These are phyloP conservation scores for Claviceps paspali DNA, from an alignment of 2,329 filamentous ascomycete species.

Conservation along the genomic window DNA sequence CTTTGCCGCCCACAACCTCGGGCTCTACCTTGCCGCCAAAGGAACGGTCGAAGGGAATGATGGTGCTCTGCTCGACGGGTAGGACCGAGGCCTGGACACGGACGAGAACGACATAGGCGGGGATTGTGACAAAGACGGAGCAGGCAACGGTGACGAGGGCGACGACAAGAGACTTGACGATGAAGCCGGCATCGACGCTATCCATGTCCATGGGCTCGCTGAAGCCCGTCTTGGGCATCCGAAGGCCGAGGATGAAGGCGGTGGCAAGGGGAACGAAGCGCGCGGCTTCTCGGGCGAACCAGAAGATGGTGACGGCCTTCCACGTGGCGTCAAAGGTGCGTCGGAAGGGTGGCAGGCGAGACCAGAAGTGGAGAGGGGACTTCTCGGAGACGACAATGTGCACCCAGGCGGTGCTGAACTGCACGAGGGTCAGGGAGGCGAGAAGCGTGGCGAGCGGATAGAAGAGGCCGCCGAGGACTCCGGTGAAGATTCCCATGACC, in stretches of 20 bases:
- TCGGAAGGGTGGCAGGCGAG: conserved; percentile 51
- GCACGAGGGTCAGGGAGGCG: conserved; percentile 46
- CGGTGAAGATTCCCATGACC: conserved; percentile 29
- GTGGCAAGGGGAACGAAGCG: conserved; percentile 28
- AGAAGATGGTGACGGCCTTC: conserved; percentile 48
- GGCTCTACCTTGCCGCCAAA: conserved; percentile 65
- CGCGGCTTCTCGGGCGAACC: conserved; percentile 38
- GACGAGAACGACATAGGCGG: conserved; percentile 59
- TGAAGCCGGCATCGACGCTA: conserved; percentile 14
- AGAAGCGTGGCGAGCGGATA: conserved; percentile 30
- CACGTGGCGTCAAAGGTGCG: conserved; percentile 53
- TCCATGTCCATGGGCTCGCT: conserved; percentile 17
- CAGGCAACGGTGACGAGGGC: conserved; percentile 31
- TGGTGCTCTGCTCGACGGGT: conserved; percentile 63
- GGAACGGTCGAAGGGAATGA: conserved; percentile 80
- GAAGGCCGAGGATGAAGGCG: conserved; percentile 29
- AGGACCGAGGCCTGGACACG: conserved; percentile 82
- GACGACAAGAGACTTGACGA: conserved; percentile 30
- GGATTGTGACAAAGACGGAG: conserved; percentile 52
- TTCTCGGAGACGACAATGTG: conserved; percentile 69
- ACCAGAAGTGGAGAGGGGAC: conserved; percentile 46
- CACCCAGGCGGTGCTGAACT: conserved; percentile 64
- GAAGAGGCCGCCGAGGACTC: conserved; percentile 28
- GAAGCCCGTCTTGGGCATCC: conserved; percentile 20
- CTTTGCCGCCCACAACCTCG: conserved; percentile 56